These are phyloP conservation scores for Pyricularia pennisetigena DNA, from an alignment of 2,329 filamentous ascomycete species.

Conservation along the genomic window DNA sequence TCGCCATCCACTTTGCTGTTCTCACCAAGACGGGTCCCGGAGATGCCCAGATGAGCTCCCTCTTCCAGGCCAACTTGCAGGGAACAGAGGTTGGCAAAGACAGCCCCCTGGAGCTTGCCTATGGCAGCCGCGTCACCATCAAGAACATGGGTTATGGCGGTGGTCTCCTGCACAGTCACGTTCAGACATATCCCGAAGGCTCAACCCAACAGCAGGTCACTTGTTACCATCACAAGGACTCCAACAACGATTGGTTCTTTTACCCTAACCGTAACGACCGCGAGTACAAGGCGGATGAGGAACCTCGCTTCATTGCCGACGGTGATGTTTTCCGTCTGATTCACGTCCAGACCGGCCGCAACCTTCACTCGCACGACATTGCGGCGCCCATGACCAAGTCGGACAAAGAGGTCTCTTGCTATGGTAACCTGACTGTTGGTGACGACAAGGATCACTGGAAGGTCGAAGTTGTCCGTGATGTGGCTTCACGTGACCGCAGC, in stretches of 20 bases:
- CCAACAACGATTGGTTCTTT: slow-evolving; percentile 99
- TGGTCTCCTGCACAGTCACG: slow-evolving; percentile 89
- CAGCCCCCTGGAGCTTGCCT: slow-evolving; percentile 84
- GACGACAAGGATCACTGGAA: slow-evolving; percentile 98
- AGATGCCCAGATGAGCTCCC: slow-evolving; percentile 99
- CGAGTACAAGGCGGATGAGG: slow-evolving; percentile 62
- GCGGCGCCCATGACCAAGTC: slow-evolving; percentile 81
- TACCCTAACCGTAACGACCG: slow-evolving; percentile 79
- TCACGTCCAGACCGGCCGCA: slow-evolving; percentile 91
- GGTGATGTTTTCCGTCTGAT: slow-evolving; percentile 75
- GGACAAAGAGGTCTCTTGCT: slow-evolving; percentile 88
- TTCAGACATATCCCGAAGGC: slow-evolving; percentile 91
- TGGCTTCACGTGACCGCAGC: slow-evolving; percentile 73
- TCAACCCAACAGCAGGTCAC: slow-evolving; percentile 94
- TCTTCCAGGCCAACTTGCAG: slow-evolving; percentile 93
- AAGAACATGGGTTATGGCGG: slow-evolving; percentile 99
- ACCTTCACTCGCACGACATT: slow-evolving; percentile 90
- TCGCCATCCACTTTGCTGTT: slow-evolving; percentile 89
- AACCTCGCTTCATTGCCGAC: slow-evolving; percentile 68
- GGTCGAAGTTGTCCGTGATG: slow-evolving; percentile 84
- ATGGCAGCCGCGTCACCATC: slow-evolving; percentile 81
- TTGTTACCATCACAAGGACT: slow-evolving; percentile 98
- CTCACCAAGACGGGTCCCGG: slow-evolving; percentile 90
- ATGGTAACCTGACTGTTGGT: slow-evolving; percentile 89
- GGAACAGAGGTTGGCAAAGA: slow-evolving; percentile 92